Conservation (phyloP, 176 grass and related monocot genomes). For the Juncus effusus region DNA sequence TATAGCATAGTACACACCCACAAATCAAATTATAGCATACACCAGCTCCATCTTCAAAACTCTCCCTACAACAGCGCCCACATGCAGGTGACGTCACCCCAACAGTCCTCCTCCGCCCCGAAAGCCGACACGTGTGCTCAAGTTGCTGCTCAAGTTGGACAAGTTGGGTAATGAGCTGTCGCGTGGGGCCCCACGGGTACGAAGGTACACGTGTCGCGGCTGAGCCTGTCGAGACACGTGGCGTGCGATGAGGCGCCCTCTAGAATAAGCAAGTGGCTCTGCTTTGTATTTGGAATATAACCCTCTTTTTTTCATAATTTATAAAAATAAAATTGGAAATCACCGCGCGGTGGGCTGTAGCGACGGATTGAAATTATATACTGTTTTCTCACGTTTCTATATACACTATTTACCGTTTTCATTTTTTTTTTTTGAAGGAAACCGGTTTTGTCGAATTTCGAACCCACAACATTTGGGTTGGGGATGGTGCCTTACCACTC, state of each 20-base stretch:
- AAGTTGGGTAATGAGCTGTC: slow-evolving; percentile 18
- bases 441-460: no score
- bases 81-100: slow-evolving; percentile 16
- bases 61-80: neutral
- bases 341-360: no score
- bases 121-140: slow-evolving; percentile 7
- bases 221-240: slow-evolving; percentile 30
- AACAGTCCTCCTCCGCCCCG: neutral
- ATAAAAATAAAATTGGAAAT: no score
- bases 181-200: neutral
- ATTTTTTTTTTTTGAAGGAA: no score
- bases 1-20: no score
- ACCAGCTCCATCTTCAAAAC: neutral
- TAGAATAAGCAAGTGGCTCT: slow-evolving; percentile 14
- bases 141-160: neutral
- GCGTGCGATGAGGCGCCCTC: slow-evolving; percentile 20
- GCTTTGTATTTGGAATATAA: neutral
- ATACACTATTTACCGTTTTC: no score
- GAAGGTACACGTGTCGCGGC: slow-evolving; percentile 22
- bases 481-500: no score
- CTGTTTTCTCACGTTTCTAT: no score
- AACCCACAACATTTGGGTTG: no score
- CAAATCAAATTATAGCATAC: neutral
- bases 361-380: no score
- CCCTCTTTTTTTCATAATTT: neutral